A percentile compares a stretch with the other conserved stretches of the same genome.
Evolutionary conservation across 1,284 basidiomycete genomes (phyloP).

Genomic region (Apiotrichum siamense): DNA sequence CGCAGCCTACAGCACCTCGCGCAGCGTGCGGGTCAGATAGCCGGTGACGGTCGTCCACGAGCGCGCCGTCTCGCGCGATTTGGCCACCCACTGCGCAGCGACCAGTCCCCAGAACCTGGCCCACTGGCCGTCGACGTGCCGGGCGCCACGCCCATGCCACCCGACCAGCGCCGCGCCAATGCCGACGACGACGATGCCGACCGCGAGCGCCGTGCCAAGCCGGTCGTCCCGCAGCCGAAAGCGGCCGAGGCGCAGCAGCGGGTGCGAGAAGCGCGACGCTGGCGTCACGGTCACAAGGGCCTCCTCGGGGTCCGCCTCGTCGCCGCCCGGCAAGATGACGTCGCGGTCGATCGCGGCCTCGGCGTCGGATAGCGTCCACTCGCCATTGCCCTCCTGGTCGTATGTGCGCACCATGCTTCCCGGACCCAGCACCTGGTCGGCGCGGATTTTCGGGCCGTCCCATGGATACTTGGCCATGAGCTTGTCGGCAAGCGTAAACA

Average conservation of each 20-base stretch:
- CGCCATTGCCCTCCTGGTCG: slow-evolving; percentile 16
- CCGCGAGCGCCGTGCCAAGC: slow-evolving; percentile 26
- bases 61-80: background rate
- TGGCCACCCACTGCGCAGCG: slow-evolving; percentile 2
- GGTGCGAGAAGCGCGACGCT: background rate
- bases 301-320: slow-evolving; percentile 13
- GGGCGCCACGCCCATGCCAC: slow-evolving; percentile 11
- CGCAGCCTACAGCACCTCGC: slow-evolving; percentile 1
- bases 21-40: background rate
- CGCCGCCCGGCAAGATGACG: slow-evolving; percentile 14
- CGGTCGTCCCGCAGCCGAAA: slow-evolving; percentile 2
- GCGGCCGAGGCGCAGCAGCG: slow-evolving; percentile 1
- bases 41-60: background rate
- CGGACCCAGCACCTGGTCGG: slow-evolving; percentile 38
- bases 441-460: slow-evolving; percentile 32
- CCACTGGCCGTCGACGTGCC: slow-evolving; percentile 25
- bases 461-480: slow-evolving; percentile 38
- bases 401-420: slow-evolving; percentile 42
- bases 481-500: slow-evolving; percentile 38
- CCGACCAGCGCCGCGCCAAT: slow-evolving; percentile 36
- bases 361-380: slow-evolving; percentile 15
- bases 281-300: slow-evolving; percentile 7
- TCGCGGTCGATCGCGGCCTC: slow-evolving; percentile 19
- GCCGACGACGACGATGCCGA: slow-evolving; percentile 33
- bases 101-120: slow-evolving; percentile 28